Base-by-base conservation (phyloP, 176 grass and related monocot species). In the Bothriochloa decipiens region DNA sequence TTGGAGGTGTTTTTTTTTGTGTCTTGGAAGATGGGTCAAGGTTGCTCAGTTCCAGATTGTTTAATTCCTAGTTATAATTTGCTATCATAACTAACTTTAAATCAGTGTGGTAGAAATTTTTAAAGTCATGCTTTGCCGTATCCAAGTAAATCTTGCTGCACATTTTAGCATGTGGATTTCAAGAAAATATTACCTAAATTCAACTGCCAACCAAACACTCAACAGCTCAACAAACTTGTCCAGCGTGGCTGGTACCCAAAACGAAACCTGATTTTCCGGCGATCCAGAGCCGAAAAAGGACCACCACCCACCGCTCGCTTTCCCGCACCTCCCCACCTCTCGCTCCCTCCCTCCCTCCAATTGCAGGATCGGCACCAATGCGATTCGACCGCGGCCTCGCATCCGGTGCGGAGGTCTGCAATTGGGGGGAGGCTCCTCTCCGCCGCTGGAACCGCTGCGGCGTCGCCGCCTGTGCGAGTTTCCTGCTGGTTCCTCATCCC, bases 281-380 rank as follows among this genome's bases (percentile, higher is more conserved):
- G 37, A 47, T 35, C 69, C 18, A 12, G 28, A 18, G 61, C 23
- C 23, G 37, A 81, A 87, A 74, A 81, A 68, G 29, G 45, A 58
- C 46, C 46, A 14, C 47, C 70, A 58, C 85, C 85, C 45, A 40
- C 66, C 50, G 14, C 66, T 52, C 45, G 65, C 73, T 76, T 57
- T 53, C 73, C 49, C 66, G 12, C 79, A 11, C 64, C 65, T 58
- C 18, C 27, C 37, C 60, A 28, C 55, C 52, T 8, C 66, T 28
- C 70, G 42, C 72, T 28, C 82, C 8, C 46, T 16, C 36, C 17
- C 47, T 25, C 69, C 57, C 77, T 53, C 72, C 72, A 53, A 45
- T 68, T 68, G 82, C 82, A 68, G 45, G 22, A 18, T 60, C 67
- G 25, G 87, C 76, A 61, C 74, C 87, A 77, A 85, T 89, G 81